Evolutionary conservation across 495 filamentous ascomycete genomes (phyloP), one percentile per base, ranked within the genome.

Genomic region (Penicillium silybi): DNA sequence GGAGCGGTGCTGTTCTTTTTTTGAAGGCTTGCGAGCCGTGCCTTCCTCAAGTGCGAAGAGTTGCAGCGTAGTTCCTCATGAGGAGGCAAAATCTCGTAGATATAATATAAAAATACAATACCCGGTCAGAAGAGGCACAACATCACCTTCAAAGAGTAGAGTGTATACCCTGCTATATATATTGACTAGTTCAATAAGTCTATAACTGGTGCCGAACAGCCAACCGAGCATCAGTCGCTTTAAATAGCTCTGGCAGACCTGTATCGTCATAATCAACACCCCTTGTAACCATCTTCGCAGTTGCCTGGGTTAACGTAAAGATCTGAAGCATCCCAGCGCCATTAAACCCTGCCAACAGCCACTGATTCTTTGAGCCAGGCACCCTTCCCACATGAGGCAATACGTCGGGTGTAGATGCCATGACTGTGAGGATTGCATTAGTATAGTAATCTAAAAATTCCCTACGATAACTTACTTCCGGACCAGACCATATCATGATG

Each of bases 261-360:
- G 29, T 32, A 32, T 13, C 29, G 2, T 32, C 29, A 10, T 32
- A 32, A 8, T 32, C 29, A 13, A 13, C 8, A 3, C 11, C 29
- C 10, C 11, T 15, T 13, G 29, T 32, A 32, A 32, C 11, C 29
- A 32, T 32, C 11, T 13, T 32, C 9, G 29, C 29, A 32, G 13
- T 32, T 32, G 29, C 29, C 13, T 32, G 29, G 10, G 29, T 32
- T 10, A 32, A 13, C 29, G 29, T 32, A 32, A 32, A 32, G 9
- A 32, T 13, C 11, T 32, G 29, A 3, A 13, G 1, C 29, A 32
- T 32, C 2, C 47, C 47, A 35, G 23, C 22, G 8, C 47, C 47
- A 43, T 50, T 50, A 22, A 50, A 50, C 4, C 47, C 47, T 2
- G 47, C 47, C n/a, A 41, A 42, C 3, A 50, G 15, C 38, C 26